A percentile compares a stretch with the other conserved stretches of the same genome.
Conservation (phyloP, 116 monocot species). For the Zostera marina region DNA sequence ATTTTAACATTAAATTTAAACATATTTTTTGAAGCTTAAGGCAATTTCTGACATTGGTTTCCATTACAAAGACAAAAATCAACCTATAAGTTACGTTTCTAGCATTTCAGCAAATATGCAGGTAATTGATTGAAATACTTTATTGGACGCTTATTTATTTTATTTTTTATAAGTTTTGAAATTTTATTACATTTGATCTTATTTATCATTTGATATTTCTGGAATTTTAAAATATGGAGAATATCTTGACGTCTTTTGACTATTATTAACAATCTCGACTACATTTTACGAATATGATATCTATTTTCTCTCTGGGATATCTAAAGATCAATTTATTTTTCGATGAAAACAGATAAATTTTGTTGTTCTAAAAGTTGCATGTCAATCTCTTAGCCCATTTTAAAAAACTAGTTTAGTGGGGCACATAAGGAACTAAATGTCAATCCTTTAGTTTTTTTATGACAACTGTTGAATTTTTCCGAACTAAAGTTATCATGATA, state of each 20-base stretch:
- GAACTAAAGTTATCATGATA: no score
- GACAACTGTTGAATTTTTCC: background rate
- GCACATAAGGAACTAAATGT: background rate
- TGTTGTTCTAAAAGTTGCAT: background rate
- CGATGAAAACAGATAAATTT: background rate
- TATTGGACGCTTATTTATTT: background rate
- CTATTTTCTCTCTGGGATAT: background rate
- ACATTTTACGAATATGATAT: background rate
- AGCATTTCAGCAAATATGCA: conserved; percentile 58
- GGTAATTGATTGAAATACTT: conserved; percentile 16
- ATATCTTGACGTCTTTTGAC: background rate
- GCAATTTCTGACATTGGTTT: conserved; percentile 72
- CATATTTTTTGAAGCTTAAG: conserved; percentile 29
- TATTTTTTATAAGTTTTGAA: background rate
- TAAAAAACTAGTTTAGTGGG: background rate
- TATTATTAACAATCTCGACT: background rate
- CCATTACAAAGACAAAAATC: conserved; percentile 73
- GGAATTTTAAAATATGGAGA: background rate
- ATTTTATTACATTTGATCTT: background rate
- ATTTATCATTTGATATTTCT: background rate
- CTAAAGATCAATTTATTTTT: background rate
- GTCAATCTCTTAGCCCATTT: no score
- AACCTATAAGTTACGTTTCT: conserved; percentile 42
- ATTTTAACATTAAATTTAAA: no score
- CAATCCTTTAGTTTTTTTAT: background rate